Conservation (phyloP, 495 filamentous ascomycete genomes). For the Aspergillus ostianus region DNA sequence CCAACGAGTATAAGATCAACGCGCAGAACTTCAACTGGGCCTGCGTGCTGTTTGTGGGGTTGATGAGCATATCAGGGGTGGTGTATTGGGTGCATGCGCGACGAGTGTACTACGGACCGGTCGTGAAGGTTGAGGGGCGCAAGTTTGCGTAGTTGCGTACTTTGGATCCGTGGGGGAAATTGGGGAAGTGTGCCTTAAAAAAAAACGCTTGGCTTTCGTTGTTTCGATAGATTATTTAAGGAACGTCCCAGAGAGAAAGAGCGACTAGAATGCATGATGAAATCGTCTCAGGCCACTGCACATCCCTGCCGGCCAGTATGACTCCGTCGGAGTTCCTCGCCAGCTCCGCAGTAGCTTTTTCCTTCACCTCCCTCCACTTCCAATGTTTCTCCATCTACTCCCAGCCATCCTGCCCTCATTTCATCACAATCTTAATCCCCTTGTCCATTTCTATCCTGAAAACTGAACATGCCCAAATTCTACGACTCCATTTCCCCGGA, state of each 20-base stretch:
- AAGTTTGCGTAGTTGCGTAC: not conserved
- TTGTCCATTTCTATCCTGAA: not conserved
- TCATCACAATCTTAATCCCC: not conserved
- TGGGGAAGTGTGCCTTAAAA: too few species aligned
- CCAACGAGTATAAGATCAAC: conserved; percentile 33
- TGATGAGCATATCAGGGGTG: conserved; percentile 34
- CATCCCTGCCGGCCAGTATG: not conserved
- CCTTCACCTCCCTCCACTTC: not conserved
- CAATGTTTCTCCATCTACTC: not conserved
- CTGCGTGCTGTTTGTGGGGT: conserved; percentile 40
- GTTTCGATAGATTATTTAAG: too few species aligned
- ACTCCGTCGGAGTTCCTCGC: not conserved
- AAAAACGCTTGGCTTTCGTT: too few species aligned
- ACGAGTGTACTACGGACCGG: conserved; percentile 30
- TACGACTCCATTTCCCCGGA: conserved; percentile 57
- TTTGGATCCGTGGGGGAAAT: too few species aligned
- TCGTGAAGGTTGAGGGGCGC: conserved; percentile 16
- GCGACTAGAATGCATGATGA: too few species aligned
- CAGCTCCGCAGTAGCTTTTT: too few species aligned
- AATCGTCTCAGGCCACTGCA: too few species aligned
- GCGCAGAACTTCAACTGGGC: conserved; percentile 51
- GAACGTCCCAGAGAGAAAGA: too few species aligned
- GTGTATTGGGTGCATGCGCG: conserved; percentile 33
- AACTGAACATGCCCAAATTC: conserved; percentile 56
- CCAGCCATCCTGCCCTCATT: not conserved